Conservation (phyloP, 2,329 filamentous ascomycete genomes). For the Chrysosporium keratinophilum region DNA sequence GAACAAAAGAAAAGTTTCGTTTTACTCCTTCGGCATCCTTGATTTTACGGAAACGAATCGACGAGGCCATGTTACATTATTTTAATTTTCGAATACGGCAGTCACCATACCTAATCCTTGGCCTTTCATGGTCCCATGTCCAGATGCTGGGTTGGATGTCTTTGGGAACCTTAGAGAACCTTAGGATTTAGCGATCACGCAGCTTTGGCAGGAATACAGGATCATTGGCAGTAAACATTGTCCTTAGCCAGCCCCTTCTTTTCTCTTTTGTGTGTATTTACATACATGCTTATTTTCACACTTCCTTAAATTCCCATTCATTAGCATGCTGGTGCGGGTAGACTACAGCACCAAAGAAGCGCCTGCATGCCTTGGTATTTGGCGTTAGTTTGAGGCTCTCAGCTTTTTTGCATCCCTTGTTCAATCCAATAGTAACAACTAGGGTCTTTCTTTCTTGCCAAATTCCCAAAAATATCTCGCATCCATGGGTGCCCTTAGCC, state of each 20-base stretch:
- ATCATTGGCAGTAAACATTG: neutral
- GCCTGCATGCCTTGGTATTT: too few relatives aligned
- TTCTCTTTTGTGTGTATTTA: too few relatives aligned
- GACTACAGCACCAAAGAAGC: too few relatives aligned
- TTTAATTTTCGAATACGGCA: neutral
- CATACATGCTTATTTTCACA: too few relatives aligned
- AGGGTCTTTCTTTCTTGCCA: too few relatives aligned
- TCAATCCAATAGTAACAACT: too few relatives aligned
- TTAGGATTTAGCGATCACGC: neutral
- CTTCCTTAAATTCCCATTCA: too few relatives aligned
- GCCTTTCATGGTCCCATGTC: neutral
- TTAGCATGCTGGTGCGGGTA: too few relatives aligned
- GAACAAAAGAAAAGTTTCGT: neutral
- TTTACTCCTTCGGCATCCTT: neutral
- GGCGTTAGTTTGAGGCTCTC: too few relatives aligned
- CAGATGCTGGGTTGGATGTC: neutral
- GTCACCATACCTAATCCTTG: neutral
- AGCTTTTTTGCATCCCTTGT: too few relatives aligned
- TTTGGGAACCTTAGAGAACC: neutral
- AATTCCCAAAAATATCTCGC: neutral
- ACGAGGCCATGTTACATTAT: neutral
- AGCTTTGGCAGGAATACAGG: conserved; percentile 3
- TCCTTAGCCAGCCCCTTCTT: too few relatives aligned
- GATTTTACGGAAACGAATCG: conserved; percentile 3
- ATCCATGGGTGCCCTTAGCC: neutral